Evolutionary conservation across 2,329 filamentous ascomycete species (phyloP).

Genomic region (Alternaria triticina): DNA sequence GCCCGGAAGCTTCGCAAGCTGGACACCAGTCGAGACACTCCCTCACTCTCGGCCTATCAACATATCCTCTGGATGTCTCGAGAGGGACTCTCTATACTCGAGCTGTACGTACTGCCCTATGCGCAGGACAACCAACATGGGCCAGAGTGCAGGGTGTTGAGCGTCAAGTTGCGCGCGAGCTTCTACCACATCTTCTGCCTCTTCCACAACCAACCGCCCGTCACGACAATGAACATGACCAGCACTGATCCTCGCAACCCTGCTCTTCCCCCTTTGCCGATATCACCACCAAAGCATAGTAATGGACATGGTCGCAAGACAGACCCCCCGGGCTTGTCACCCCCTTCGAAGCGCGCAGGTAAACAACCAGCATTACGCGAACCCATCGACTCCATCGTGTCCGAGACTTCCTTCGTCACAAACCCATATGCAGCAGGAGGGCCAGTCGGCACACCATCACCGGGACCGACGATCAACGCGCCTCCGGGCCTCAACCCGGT

Average conservation of each 20-base stretch:
- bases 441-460: slow-evolving; percentile 51
- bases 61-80: slow-evolving; percentile 96
- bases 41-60: slow-evolving; percentile 81
- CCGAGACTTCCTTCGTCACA: slow-evolving; percentile 58
- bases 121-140: slow-evolving; percentile 74
- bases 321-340: slow-evolving; percentile 34
- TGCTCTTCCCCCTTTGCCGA: slow-evolving; percentile 31
- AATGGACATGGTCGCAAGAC: slow-evolving; percentile 34
- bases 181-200: slow-evolving; percentile 97
- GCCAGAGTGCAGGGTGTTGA: slow-evolving; percentile 83
- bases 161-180: slow-evolving; percentile 88
- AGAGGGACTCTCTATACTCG: slow-evolving; percentile 86
- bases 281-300: slow-evolving; percentile 25
- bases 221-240: slow-evolving; percentile 54
- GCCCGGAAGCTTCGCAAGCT: slow-evolving; percentile 83
- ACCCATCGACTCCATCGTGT: slow-evolving; percentile 56
- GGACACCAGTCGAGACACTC: slow-evolving; percentile 78
- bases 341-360: slow-evolving; percentile 41
- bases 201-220: slow-evolving; percentile 87
- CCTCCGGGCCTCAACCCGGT: slow-evolving; percentile 55
- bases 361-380: slow-evolving; percentile 54
- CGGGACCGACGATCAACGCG: slow-evolving; percentile 48
- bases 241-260: slow-evolving; percentile 37
- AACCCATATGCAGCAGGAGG: slow-evolving; percentile 54
- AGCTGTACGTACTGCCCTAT: slow-evolving; percentile 80